phyloP scores from a whole-genome alignment of 179 eudicot genomes.

The Spinacia oleracea region DNA sequence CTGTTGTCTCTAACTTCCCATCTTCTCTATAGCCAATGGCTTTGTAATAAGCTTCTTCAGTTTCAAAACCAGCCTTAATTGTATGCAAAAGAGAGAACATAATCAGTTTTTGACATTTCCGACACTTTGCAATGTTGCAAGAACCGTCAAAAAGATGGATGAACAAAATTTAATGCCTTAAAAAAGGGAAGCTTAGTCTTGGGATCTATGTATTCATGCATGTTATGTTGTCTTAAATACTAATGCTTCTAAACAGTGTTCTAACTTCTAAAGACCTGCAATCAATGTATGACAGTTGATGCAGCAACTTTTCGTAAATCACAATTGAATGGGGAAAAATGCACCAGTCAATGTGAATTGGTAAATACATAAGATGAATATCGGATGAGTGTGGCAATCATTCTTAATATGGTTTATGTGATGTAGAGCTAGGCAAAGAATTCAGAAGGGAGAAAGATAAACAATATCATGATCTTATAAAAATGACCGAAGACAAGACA shows the following conservation, averaged over 20 bases:
- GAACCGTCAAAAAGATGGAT: background rate
- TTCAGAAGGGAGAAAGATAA: background rate
- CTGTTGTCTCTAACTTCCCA: constrained; percentile 62
- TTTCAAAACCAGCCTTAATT: constrained; percentile 50
- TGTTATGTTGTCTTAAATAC: background rate
- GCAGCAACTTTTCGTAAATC: background rate
- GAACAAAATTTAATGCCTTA: background rate
- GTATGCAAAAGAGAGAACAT: background rate
- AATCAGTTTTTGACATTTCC: constrained; percentile 4
- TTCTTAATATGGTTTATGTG: background rate
- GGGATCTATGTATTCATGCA: background rate
- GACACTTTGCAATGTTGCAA: background rate
- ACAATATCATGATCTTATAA: background rate
- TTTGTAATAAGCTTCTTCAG: constrained; percentile 57
- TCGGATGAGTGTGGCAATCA: background rate
- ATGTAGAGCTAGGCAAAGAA: constrained; percentile 7
- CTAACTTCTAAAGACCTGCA: background rate
- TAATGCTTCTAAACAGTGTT: background rate
- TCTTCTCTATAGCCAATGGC: constrained; percentile 73
- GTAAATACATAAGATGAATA: background rate
- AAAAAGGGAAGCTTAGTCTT: background rate
- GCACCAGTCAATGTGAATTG: background rate
- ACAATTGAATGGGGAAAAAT: background rate
- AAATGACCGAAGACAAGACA: background rate
- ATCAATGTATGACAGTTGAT: background rate